Base-by-base conservation (phyloP, 2,329 filamentous ascomycete species). In the Fusarium kyushuense region DNA sequence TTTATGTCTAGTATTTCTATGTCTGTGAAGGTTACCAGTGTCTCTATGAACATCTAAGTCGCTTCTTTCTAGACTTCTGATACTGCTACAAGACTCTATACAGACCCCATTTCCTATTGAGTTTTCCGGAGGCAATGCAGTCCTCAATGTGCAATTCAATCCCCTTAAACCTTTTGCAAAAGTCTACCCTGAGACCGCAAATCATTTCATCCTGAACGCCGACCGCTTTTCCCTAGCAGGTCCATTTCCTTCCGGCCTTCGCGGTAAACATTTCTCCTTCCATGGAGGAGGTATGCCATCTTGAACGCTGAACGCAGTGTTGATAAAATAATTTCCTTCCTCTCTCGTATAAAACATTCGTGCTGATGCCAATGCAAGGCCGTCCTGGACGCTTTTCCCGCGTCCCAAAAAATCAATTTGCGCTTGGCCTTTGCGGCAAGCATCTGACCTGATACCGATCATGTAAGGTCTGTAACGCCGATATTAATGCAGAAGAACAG, bases 51-150 rank as follows among this genome's bases (percentile, higher is more conserved):
- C 32, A 59, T 46, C n/a, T 33, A 59, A 40, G 23, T 13, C 21
- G 29, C 23, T 53, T 38, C 35, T 38, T 58, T 51, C 58, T 33
- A 40, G 33, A 53, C 23, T 30, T 58, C 21, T 35, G 5, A n/a
- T 33, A 43, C 13, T 17, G 13, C 23, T 14, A 46, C 45, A 58
- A 40, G n/a, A 14, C 13, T 52, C 46, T 40, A 52, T 52, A 46
- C 58, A 52, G 5, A 17, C 21, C 32, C 25, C 33, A 46, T 52
- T 41, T 52, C 43, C 54, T 45, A 29, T 30, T 29, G 45, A 29
- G 27, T n/a, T 45, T 32, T 32, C 21, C 21, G 23, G 36, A 25
- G 32, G 38, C 19, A 45, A 43, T 47, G 27, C 40, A 33, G 29
- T 30, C 23, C 58, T 47, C 43, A 30, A 32, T 45, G 45, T 27